phyloP scores from a whole-genome alignment of 2,329 filamentous ascomycete species.

The Colletotrichum sp. region DNA sequence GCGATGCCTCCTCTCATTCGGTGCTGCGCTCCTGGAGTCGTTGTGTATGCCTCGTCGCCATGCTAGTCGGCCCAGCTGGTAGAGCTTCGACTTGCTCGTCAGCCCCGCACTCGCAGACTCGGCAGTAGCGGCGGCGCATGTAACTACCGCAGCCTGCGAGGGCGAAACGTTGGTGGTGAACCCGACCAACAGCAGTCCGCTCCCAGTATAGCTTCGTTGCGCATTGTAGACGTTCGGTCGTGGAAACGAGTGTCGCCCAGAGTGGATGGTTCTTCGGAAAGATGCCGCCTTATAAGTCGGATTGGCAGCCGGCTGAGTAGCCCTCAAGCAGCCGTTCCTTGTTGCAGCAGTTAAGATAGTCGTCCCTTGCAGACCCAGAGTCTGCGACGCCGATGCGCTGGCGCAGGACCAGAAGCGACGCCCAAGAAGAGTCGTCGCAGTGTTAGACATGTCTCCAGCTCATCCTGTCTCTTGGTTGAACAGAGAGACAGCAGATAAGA shows the following conservation, averaged over 20 bases:
- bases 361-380: conserved; percentile 10
- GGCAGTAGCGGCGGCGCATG: conserved; percentile 40
- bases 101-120: conserved; percentile 36
- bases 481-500: not conserved
- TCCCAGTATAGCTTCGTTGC: conserved; percentile 58
- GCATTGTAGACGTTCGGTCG: conserved; percentile 36
- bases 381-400: conserved; percentile 23
- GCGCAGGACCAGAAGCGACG: conserved; percentile 36
- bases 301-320: not conserved
- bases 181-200: conserved; percentile 58
- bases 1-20: conserved; percentile 34
- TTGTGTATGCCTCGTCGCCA: conserved; percentile 39
- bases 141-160: conserved; percentile 41
- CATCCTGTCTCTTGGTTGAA: conserved; percentile 33
- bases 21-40: conserved; percentile 24
- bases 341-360: not conserved
- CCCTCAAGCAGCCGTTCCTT: not conserved
- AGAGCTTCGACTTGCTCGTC: conserved; percentile 34
- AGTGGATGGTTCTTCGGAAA: conserved; percentile 11
- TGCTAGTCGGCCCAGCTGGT: conserved; percentile 39
- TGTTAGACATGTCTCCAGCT: conserved; percentile 46
- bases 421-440: conserved; percentile 32
- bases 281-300: not conserved
- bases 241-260: conserved; percentile 6
- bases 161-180: conserved; percentile 42